Percentiles rank a stretch among this genome's conserved stretches.
Evolutionary conservation across 2,329 filamentous ascomycete genomes (phyloP).

Genomic region (Xylariaceae sp.): DNA sequence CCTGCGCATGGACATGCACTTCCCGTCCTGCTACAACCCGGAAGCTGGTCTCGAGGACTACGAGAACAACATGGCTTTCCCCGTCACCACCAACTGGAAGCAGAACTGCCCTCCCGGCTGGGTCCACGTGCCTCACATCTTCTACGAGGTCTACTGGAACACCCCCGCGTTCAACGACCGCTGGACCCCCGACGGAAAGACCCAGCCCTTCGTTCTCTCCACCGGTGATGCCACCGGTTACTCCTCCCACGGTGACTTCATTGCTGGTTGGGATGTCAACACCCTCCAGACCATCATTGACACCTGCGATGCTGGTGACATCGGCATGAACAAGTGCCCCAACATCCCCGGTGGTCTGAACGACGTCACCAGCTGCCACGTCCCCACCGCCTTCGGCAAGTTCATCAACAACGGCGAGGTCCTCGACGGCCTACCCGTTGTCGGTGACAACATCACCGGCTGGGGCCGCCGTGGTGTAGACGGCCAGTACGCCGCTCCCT

Average conservation of each 20-base stretch:
- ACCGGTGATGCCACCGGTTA: constrained; percentile 67
- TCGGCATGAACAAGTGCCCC: constrained; percentile 58
- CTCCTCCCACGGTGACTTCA: constrained; percentile 66
- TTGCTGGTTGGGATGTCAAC: constrained; percentile 64
- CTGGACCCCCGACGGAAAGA: constrained; percentile 50
- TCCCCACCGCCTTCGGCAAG: constrained; percentile 44
- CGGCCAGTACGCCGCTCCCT: constrained; percentile 13
- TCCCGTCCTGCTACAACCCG: constrained; percentile 70
- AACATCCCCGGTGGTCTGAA: constrained; percentile 51
- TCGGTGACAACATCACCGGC: constrained; percentile 46
- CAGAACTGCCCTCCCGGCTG: constrained; percentile 51
- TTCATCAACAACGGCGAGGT: constrained; percentile 35
- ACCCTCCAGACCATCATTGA: constrained; percentile 63
- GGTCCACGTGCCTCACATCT: constrained; percentile 52
- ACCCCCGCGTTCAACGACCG: constrained; percentile 47
- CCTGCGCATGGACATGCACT: constrained; percentile 62
- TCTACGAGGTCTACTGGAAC: constrained; percentile 58
- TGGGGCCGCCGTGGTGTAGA: constrained; percentile 41
- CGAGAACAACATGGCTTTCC: constrained; percentile 62
- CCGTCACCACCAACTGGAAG: constrained; percentile 45
- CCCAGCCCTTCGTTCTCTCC: constrained; percentile 62
- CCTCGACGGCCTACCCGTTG: constrained; percentile 48
- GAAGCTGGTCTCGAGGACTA: constrained; percentile 53
- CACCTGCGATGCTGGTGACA: constrained; percentile 55
- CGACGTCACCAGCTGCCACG: constrained; percentile 45